Evolutionary conservation across 371 early-diverging fungal species (phyloP), one percentile per base, ranked within the genome.

Genomic region (Phascolomyces articulosus): DNA sequence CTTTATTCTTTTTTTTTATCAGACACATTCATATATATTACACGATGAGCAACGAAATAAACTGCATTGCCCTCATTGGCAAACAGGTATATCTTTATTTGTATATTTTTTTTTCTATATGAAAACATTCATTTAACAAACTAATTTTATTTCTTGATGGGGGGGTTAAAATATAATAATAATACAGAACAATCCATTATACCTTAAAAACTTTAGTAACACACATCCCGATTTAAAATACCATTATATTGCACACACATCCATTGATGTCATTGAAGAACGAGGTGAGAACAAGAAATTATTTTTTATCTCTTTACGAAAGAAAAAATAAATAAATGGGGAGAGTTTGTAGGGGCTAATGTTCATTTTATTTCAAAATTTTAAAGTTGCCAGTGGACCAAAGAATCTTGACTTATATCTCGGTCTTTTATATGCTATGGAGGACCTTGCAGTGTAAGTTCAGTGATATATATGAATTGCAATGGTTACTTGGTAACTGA

Each of bases 201-300:
- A 85, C 75, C 84, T 94, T 61, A 88, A 88, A 65, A 91, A 87
- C 74, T 93, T 91, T 70, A 89, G 85, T 58, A 70, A 80, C 15
- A 75, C 83, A 47, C 91, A 93, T 69, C 87, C 90, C 16, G 93
- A 93, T 71, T 84, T 94, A 41, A 93, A 93, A 71, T 94, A 89
- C 74, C 93, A 94, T 74, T 95, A 93, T 71, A 79, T 95, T 74
- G 93, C 92, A 29, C 94, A 95, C 64, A 95, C 94, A 0, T 90
- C 94, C 0, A 89, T 90, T 66, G 95, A 96, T 72, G 87, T 93
- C 7, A 91, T 94, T 67, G 96, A 95, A 67, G 95, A 94, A 75
- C 83, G 92, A 70, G 89, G 92, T 90, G 65, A 11, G 67, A 15
- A n/a, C n/a, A n/a, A n/a, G 24, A 53, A 23, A 13, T 44, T 16